Base-by-base conservation (phyloP, 805 yeast genomes). In the Wickerhamomyces sydowiorum region DNA sequence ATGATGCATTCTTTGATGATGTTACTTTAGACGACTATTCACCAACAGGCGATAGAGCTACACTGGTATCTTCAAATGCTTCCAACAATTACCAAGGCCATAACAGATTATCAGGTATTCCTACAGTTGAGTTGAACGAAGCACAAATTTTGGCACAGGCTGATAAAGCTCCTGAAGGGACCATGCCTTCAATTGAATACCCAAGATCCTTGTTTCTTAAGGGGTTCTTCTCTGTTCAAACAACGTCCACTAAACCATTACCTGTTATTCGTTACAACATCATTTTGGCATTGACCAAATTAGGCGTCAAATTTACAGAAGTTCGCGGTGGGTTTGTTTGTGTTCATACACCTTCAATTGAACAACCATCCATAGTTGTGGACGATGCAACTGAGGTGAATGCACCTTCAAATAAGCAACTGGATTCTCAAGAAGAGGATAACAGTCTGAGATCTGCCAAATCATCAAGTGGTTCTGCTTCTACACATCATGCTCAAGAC, bases 321-420 rank as follows among this genome's bases (percentile, higher is more conserved):
- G 95, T 90, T 19, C 84, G 84, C 56, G 97, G 98, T 44, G 98
- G 97, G 0, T 90, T 91, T 60, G 75, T 87, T 20, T 90, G 98
- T 67, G 73, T 79, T 9, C 89, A 85, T 55, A 41, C 75, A 28
- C 74, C 82, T 33, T 75, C 80, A 3, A 67, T 70, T 43, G 46
- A 37, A 36, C 46, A 36, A 39, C 33, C 48, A 27, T 13, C 14
- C 7, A 31, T 21, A 12, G 21, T 22, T 23, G 19, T 33, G 36
- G 18, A 17, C 24, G 33, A 32, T 14, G 27, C 46, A 2, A 8
- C 37, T n/a, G 21, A 17, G 34, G 5, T 17, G 17, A 8, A 32
- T 19, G 25, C 25, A 23, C 10, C 25, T 7, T 23, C 25, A n/a
- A n/a, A 6, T n/a, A 28, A 28, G 15, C 7, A 25, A 19, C 30